A percentile compares a stretch with the other conserved stretches of the same genome.
Evolutionary conservation across 2,329 filamentous ascomycete genomes (phyloP).

Genomic region (Dactylellina cionopaga): DNA sequence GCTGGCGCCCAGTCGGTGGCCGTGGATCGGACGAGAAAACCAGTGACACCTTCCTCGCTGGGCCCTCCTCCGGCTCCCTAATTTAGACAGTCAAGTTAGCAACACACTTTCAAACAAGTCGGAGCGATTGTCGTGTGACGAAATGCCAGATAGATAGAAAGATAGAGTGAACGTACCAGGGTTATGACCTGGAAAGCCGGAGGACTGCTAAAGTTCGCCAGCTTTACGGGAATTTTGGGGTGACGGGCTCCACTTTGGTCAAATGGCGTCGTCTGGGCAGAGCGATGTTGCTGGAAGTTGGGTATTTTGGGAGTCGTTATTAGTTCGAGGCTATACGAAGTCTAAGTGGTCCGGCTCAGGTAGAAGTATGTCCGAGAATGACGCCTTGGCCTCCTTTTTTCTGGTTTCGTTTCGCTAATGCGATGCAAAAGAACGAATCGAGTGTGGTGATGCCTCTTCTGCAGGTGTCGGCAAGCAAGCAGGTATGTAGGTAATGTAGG

Average conservation of each 20-base stretch:
- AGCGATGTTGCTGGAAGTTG: no score
- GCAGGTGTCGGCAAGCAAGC: no score
- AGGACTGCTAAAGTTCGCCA: conserved; percentile 50
- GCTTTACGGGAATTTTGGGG: conserved; percentile 50
- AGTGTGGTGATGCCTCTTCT: no score
- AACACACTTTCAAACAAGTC: neutral
- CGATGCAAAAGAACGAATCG: neutral
- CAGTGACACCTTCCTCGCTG: conserved; percentile 86
- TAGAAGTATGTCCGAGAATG: no score
- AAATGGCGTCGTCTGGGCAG: neutral
- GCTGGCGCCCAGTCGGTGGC: conserved; percentile 81
- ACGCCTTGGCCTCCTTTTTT: conserved; percentile 1
- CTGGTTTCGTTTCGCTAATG: no score
- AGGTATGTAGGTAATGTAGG: neutral
- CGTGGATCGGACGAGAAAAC: conserved; percentile 85
- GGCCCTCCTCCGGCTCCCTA: conserved; percentile 85
- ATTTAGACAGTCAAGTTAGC: conserved; percentile 8
- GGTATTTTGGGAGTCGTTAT: neutral
- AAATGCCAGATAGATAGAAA: neutral
- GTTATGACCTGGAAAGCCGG: conserved; percentile 52
- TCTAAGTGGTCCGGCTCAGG: no score
- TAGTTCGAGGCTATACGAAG: neutral
- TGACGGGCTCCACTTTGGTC: conserved; percentile 41
- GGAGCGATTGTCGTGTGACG: conserved; percentile 18
- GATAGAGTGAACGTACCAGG: conserved; percentile 38